Base-by-base conservation (phyloP, 75 land plant genomes). In the Picea glauca region DNA sequence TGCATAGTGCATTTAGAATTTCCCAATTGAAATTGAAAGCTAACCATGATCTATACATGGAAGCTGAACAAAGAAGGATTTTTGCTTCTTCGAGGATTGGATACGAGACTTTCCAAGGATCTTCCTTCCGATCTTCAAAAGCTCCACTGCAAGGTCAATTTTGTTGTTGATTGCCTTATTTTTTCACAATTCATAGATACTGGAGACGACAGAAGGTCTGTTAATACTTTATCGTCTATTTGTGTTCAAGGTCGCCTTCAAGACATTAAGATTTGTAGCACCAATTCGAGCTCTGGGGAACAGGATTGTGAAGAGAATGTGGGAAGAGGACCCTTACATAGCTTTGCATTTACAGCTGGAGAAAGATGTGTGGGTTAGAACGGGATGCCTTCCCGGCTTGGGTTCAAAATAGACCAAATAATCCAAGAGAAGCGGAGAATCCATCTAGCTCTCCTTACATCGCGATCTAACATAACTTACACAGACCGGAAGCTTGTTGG, bases 301-400 rank as follows among this genome's bases (percentile, higher is more conserved):
- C 68, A 83, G 63, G 63, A 79, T 91, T 1, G 85, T 90, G 26
- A 59, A 77, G 78, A 87, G 94, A 58, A 94, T 94, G 92, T 38
- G 86, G 81, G 80, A 77, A 35, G 78, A 81, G 21, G 92, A 91
- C 58, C 91, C 94, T 0, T 94, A 85, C 72, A 12, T 94, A 72
- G 89, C 96, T 31, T 74, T 94, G 40, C 94, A 94, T 76, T 78
- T 94, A 58, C 74, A 94, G 32, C 76, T 91, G 83, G 96, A 93
- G 78, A 88, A 88, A 80, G 96, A 93, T 76, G 96, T 93, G 23
- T 93, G 96, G 96, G 85, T 93, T 26, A 86, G 94, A 58, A 91
- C 96, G 14, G 93, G 74, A 15, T 84, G 83, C 61, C 59, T 80
- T 3, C 85, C 83, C 5, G 83, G 38, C 38, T 35, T 2, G 2